phyloP scores from a whole-genome alignment of 108 stramenopile species.

The Cyclotella choctawhatcheeana region DNA sequence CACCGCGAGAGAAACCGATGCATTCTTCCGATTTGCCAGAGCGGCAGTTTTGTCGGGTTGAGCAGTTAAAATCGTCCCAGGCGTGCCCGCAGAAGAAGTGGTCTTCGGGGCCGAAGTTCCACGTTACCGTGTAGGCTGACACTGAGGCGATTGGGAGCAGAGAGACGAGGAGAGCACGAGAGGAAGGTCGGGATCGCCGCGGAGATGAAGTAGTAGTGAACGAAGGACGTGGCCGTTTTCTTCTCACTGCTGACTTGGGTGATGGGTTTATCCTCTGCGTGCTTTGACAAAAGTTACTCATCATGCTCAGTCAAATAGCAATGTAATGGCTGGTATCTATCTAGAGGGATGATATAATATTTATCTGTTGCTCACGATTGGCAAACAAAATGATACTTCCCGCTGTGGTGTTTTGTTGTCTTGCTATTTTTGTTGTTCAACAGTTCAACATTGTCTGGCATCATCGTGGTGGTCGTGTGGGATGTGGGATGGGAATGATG shows the following conservation, averaged over 20 bases:
- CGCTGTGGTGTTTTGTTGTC: no score
- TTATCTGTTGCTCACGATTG: no score
- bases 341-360: no score
- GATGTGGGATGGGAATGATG: no score
- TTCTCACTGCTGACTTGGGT: slow-evolving; percentile 6
- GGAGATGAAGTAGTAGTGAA: no score
- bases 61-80: slow-evolving; percentile 30
- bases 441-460: no score
- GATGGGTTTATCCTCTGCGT: background rate
- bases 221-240: slow-evolving; percentile 12
- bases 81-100: slow-evolving; percentile 38
- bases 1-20: slow-evolving; percentile 3
- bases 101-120: slow-evolving; percentile 44
- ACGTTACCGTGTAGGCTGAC: slow-evolving; percentile 27
- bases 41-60: slow-evolving; percentile 33
- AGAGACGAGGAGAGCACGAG: background rate
- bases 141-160: background rate
- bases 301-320: background rate
- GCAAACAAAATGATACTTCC: no score
- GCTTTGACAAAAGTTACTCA: background rate
- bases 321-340: background rate
- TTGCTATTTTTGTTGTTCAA: no score
- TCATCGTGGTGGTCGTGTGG: no score
- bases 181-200: no score
- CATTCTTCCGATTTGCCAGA: slow-evolving; percentile 31